phyloP scores from a whole-genome alignment of 305 asterid genomes.

The Solanum hybrid region DNA sequence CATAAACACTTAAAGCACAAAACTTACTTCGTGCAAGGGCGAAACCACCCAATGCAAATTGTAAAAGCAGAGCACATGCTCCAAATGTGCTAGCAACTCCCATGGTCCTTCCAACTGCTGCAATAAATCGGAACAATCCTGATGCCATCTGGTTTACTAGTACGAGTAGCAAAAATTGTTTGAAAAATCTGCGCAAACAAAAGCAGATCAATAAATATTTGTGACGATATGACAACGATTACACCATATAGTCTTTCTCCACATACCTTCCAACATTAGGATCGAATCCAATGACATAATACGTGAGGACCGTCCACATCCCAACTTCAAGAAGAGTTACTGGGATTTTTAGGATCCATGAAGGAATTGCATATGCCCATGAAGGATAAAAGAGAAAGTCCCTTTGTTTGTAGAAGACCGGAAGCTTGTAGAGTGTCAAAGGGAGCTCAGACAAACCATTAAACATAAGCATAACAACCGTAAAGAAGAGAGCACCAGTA shows the following conservation, averaged over 20 bases:
- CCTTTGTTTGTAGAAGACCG: constrained; percentile 11
- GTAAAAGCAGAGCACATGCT: constrained; percentile 2
- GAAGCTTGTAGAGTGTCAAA: constrained; percentile 9
- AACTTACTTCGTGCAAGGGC: constrained; percentile 1
- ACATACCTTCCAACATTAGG: constrained; percentile 12
- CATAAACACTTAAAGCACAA: not conserved
- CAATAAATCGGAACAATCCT: constrained; percentile 2
- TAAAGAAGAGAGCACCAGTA: constrained; percentile 1
- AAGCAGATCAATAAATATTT: not conserved
- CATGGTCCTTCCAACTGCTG: constrained; percentile 10
- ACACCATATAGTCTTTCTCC: not conserved
- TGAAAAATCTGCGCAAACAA: constrained; percentile 1
- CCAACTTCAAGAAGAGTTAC: constrained; percentile 7
- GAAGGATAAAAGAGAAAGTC: constrained; percentile 9
- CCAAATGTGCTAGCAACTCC: constrained; percentile 15
- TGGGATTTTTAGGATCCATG: constrained; percentile 13
- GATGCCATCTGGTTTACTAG: constrained; percentile 14
- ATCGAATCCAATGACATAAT: constrained; percentile 12
- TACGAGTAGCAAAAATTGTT: constrained; percentile 9
- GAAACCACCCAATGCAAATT: constrained; percentile 10
- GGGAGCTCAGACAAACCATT: constrained; percentile 14
- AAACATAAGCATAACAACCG: constrained; percentile 8
- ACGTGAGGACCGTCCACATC: constrained; percentile 7
- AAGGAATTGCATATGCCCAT: constrained; percentile 9
- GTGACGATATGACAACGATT: not conserved